A percentile compares a stretch with the other conserved stretches of the same genome.
Evolutionary conservation across 2,329 filamentous ascomycete genomes (phyloP).

Genomic region (Sclerotinia sclerotiorum): DNA sequence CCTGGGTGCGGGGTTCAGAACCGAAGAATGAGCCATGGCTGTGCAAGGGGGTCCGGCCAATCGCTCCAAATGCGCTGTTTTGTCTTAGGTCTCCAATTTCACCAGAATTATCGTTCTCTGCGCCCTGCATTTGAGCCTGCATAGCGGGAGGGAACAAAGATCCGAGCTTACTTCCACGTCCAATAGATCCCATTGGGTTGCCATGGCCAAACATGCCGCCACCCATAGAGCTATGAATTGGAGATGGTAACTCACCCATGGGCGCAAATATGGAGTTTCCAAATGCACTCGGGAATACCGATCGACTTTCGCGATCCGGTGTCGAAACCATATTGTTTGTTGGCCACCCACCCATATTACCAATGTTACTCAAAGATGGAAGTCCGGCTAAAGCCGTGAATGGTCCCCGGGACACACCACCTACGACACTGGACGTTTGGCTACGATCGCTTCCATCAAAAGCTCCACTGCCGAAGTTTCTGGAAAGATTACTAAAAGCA

Average conservation of each 20-base stretch:
- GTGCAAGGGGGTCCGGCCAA: constrained; percentile 62
- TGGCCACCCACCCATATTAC: constrained; percentile 47
- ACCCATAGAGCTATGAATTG: constrained; percentile 57
- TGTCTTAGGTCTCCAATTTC: constrained; percentile 63
- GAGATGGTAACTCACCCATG: constrained; percentile 76
- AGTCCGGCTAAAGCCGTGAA: constrained; percentile 65
- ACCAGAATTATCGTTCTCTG: constrained; percentile 62
- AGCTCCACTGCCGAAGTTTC: constrained; percentile 47
- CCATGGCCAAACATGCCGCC: constrained; percentile 69
- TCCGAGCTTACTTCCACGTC: constrained; percentile 77
- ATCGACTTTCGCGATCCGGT: constrained; percentile 61
- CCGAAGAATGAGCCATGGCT: constrained; percentile 56
- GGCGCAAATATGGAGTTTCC: constrained; percentile 79
- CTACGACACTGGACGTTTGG: constrained; percentile 85
- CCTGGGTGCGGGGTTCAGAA: constrained; percentile 32
- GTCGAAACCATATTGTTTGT: constrained; percentile 63
- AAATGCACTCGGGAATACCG: constrained; percentile 59
- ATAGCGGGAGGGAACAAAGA: constrained; percentile 85
- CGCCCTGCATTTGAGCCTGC: constrained; percentile 84
- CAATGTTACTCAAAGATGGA: constrained; percentile 51
- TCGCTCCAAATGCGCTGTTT: constrained; percentile 62
- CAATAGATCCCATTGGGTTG: constrained; percentile 54
- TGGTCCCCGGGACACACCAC: constrained; percentile 54
- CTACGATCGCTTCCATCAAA: constrained; percentile 80
- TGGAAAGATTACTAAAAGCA: constrained; percentile 56